A percentile compares a stretch with the other conserved stretches of the same genome.
Evolutionary conservation across 768 basidiomycete species (phyloP).

Genomic region (Lactarius tabidus): DNA sequence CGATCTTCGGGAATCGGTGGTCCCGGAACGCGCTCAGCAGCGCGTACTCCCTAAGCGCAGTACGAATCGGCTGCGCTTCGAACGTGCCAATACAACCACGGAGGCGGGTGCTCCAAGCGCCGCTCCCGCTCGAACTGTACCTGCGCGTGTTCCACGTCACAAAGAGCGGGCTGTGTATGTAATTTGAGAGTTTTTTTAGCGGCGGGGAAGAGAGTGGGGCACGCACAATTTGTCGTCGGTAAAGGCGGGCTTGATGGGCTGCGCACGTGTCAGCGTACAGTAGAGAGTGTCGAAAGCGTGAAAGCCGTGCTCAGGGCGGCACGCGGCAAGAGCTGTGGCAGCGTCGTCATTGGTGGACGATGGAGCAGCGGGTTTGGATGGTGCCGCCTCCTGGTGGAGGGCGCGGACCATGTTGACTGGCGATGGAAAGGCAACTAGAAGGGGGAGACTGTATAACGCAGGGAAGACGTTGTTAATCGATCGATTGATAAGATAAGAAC

Average conservation of each 20-base stretch:
- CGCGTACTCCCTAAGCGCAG: slow-evolving; percentile 87
- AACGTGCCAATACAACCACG: slow-evolving; percentile 97
- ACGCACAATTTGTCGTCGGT: slow-evolving; percentile 75
- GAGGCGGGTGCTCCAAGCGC: slow-evolving; percentile 43
- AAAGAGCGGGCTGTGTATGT: slow-evolving; percentile 70
- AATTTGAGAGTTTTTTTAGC: background rate
- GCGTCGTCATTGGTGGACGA: background rate
- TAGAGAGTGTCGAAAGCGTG: slow-evolving; percentile 79
- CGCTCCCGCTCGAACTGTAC: slow-evolving; percentile 43
- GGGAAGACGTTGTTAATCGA: no score
- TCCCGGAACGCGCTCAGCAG: slow-evolving; percentile 89
- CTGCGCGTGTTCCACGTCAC: slow-evolving; percentile 89
- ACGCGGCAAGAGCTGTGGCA: slow-evolving; percentile 35
- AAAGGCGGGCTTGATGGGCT: slow-evolving; percentile 60
- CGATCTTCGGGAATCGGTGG: slow-evolving; percentile 77
- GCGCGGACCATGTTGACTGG: slow-evolving; percentile 51
- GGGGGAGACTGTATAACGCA: background rate
- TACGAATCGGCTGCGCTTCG: slow-evolving; percentile 62
- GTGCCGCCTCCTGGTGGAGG: background rate
- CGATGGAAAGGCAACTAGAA: no score
- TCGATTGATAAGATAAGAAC: background rate
- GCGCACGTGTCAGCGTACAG: slow-evolving; percentile 60
- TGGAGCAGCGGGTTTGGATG: background rate
- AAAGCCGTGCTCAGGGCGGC: slow-evolving; percentile 72
- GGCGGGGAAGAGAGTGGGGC: background rate